Conservation (phyloP, 2,329 filamentous ascomycete genomes). For the Aspergillus sp. region DNA sequence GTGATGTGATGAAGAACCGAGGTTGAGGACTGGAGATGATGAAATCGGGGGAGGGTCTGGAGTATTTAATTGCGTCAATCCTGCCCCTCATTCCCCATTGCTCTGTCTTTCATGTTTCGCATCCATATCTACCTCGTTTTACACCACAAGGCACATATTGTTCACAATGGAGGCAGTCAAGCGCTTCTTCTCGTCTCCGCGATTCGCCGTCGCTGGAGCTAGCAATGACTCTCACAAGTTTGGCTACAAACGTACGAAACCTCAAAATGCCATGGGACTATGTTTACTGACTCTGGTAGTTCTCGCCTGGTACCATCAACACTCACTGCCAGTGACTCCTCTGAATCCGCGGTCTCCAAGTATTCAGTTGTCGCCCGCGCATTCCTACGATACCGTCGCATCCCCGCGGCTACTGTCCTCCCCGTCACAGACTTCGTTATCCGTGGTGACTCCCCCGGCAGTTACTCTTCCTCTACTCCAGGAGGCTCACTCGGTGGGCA, state of each 20-base stretch:
- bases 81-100: neutral
- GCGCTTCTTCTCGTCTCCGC: slow-evolving; percentile 75
- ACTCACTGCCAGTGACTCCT: slow-evolving; percentile 73
- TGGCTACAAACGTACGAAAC: slow-evolving; percentile 73
- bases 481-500: slow-evolving; percentile 72
- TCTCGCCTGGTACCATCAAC: slow-evolving; percentile 82
- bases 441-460: slow-evolving; percentile 81
- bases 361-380: slow-evolving; percentile 61
- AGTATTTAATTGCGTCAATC: neutral
- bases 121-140: neutral
- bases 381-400: slow-evolving; percentile 61
- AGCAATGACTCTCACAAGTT: slow-evolving; percentile 82
- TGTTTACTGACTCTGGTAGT: slow-evolving; percentile 53
- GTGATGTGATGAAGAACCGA: slow-evolving; percentile 3
- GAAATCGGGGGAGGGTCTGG: neutral
- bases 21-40: slow-evolving; percentile 3
- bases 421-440: slow-evolving; percentile 71
- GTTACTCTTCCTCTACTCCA: slow-evolving; percentile 72
- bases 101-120: neutral
- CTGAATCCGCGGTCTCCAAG: slow-evolving; percentile 72
- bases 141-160: neutral
- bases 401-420: slow-evolving; percentile 65
- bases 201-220: slow-evolving; percentile 87
- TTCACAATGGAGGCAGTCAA: slow-evolving; percentile 56
- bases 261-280: neutral